phyloP scores from a whole-genome alignment of 2,329 filamentous ascomycete species.

The Penicillium sp. region DNA sequence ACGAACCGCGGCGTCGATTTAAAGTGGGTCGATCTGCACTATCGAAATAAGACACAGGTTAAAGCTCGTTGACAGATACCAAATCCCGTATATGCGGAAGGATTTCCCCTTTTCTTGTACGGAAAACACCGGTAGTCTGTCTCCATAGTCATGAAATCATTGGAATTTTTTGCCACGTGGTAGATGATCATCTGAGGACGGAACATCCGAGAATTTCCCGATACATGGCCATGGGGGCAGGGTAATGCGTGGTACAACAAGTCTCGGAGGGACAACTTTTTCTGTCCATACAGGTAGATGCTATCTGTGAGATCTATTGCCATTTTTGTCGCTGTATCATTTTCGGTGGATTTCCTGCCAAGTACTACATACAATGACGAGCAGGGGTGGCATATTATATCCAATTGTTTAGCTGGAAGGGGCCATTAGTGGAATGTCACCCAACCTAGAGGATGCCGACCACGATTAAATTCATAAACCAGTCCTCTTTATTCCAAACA shows the following conservation, averaged over 20 bases:
- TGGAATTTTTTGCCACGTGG: background rate
- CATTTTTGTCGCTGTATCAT: background rate
- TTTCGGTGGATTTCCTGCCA: background rate
- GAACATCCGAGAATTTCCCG: background rate
- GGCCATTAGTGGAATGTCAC: background rate
- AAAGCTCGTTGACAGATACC: background rate
- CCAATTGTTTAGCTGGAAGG: background rate
- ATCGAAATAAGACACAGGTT: background rate
- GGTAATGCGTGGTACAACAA: background rate
- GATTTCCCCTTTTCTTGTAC: background rate
- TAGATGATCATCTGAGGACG: too few relatives aligned
- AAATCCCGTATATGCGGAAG: background rate
- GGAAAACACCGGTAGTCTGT: background rate
- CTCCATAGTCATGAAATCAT: background rate
- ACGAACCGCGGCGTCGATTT: background rate
- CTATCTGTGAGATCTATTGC: background rate
- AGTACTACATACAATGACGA: background rate
- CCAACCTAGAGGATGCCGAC: background rate
- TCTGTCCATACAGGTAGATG: background rate
- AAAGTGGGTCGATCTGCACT: conserved; percentile 2
- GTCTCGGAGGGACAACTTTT: background rate
- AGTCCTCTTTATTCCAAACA: background rate
- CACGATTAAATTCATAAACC: background rate
- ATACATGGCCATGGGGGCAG: background rate
- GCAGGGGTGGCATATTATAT: background rate